phyloP scores from a whole-genome alignment of 1,284 basidiomycete species.

The Austroboletus niveus region DNA sequence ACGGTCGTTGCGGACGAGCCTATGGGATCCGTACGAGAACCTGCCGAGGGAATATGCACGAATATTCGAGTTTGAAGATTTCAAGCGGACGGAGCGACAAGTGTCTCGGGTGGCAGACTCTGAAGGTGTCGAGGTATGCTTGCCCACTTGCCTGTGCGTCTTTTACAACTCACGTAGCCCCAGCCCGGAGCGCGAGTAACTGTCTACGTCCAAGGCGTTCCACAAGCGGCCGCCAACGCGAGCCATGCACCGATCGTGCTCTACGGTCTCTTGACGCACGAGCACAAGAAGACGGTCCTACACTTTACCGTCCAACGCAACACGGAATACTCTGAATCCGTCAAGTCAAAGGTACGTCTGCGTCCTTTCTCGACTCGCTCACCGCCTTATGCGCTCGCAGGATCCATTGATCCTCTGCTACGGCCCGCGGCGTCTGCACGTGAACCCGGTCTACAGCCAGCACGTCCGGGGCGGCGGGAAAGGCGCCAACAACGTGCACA shows the following conservation, averaged over 20 bases:
- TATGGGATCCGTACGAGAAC: slow-evolving; percentile 98
- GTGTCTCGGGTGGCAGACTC: slow-evolving; percentile 67
- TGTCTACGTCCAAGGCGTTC: slow-evolving; percentile 71
- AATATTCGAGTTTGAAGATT: slow-evolving; percentile 98
- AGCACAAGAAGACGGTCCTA: slow-evolving; percentile 93
- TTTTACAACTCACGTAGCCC: neutral
- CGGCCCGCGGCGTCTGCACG: slow-evolving; percentile 81
- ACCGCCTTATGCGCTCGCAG: slow-evolving; percentile 35
- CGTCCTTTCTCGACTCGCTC: neutral
- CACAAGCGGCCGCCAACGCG: slow-evolving; percentile 45
- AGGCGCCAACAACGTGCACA: slow-evolving; percentile 95
- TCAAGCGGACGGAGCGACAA: slow-evolving; percentile 79
- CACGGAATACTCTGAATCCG: slow-evolving; percentile 88
- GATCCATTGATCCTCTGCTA: slow-evolving; percentile 89
- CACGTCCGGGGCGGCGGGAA: slow-evolving; percentile 88
- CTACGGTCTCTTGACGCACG: slow-evolving; percentile 89
- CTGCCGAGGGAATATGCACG: slow-evolving; percentile 91
- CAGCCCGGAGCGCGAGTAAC: slow-evolving; percentile 83
- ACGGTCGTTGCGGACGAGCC: slow-evolving; percentile 90
- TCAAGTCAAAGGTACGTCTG: slow-evolving; percentile 80
- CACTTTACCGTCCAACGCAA: slow-evolving; percentile 95
- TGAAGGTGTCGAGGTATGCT: slow-evolving; percentile 59
- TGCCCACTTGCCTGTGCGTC: neutral
- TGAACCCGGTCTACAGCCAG: slow-evolving; percentile 91
- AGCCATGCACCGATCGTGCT: slow-evolving; percentile 60